A percentile compares a stretch with the other conserved stretches of the same genome.
Evolutionary conservation across 345 rosid species (phyloP).

Genomic region (Populus ilicifolia): DNA sequence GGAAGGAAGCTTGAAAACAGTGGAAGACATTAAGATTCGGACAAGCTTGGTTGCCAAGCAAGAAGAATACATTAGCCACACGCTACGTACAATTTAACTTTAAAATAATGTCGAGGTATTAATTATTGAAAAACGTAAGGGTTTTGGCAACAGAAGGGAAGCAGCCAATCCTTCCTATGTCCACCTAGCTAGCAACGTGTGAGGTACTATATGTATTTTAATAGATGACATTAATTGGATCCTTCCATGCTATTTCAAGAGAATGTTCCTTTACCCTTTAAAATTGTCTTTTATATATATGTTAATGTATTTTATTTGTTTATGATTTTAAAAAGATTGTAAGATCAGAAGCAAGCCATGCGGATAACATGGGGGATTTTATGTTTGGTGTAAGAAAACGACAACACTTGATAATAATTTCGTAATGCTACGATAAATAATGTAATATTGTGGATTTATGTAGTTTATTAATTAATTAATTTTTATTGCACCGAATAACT

Average conservation of each 20-base stretch:
- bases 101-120: not conserved
- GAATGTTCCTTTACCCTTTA: not conserved
- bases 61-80: not conserved
- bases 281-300: no score
- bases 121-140: not conserved
- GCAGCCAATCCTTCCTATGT: not conserved
- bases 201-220: not conserved
- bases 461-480: no score
- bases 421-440: not conserved
- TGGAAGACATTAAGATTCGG: not conserved
- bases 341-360: not conserved
- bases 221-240: not conserved
- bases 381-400: no score
- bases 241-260: not conserved
- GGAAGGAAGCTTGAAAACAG: not conserved
- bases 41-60: constrained; percentile 13
- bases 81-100: not conserved
- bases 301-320: no score
- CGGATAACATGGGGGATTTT: not conserved
- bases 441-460: no score
- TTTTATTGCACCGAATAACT: no score
- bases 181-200: not conserved
- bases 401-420: no score
- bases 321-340: not conserved
- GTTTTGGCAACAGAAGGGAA: not conserved